Base-by-base conservation (phyloP, 768 basidiomycete species). In the Boletales sp. region DNA sequence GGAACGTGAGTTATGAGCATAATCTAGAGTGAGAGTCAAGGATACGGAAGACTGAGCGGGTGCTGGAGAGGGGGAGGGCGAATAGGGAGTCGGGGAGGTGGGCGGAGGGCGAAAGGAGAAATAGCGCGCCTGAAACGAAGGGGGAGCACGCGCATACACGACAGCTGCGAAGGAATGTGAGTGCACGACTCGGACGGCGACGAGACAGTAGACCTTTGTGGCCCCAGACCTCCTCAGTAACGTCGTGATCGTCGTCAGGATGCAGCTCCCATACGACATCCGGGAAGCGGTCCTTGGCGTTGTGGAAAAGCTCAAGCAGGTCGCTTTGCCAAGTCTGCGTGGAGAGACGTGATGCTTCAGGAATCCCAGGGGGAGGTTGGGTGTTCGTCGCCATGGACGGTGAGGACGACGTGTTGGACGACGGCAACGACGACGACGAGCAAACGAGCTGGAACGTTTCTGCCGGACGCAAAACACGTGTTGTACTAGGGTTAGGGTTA, bases 241-340 rank as follows among this genome's bases (percentile, higher is more conserved):
- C 59, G 56, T 87, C 82, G 49, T 78, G 77, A 43, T 69, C 61
- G 47, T 69, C 73, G 52, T 76, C 75, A 44, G 78, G 78, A 30
- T 80, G 81, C 17, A 86, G 74, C 65, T 85, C 83, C 94, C 95
- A 98, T n/a, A 91, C 83, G 44, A 98, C 93, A 71, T 98, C 95
- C n/a, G 90, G 87, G 62, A 94, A 98, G 49, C 91, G 78, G 53
- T 94, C 90, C 68, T 88, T 88, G n/a, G 93, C 87, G 46, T 84
- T 76, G 55, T 78, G 77, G 68, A 92, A 94, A 36, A 97, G 79
- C 7, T 75, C 61, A 50, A 82, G 78, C 5, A 97, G 78, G 71
- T 97, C 86, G n/a, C 67, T 65, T 59, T 90, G 86, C 94, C 94
- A 97, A 15, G 73, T 69, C 5, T 71, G 61, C 0, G 87, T 90